Base-by-base conservation (phyloP, 441 rosid genomes). In the Arabidopsis lyrata region DNA sequence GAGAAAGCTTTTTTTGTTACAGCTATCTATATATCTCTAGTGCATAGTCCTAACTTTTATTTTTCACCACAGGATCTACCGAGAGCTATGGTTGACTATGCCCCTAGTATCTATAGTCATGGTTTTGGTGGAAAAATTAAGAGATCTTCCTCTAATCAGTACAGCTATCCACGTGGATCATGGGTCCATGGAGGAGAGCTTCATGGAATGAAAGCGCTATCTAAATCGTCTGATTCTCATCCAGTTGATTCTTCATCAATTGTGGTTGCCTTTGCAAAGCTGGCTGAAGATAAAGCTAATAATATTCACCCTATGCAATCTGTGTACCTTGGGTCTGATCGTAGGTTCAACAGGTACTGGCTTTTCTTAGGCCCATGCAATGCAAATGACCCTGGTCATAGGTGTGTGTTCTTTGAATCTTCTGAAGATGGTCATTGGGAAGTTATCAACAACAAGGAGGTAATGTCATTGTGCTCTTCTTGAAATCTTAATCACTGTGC, bases 391-490 rank as follows among this genome's bases (percentile, higher is more conserved):
- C 92, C 98, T 24, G 99, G 99, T 47, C 99, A 95, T 81, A 91
- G 81, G 85, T 88, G 97, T 80, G 86, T 95, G 75, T 95, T 91
- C 81, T 89, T 93, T 79, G 99, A 95, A 83, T 95, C 99, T 69
- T 93, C 98, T 73, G 98, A 95, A 83, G 97, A 93, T 83, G 98
- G 99, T 72, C 95, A 87, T 83, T 95, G 99, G 99, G 89, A 90
- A 83, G 91, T 95, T 73, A 86, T 95, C 70, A 95, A 88, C 80
- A 81, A 88, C 15, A 83, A 81, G 83, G 94, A 92, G 94, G 99
- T 91, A 83, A 65, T 49, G 14, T 80, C 69, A 48, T 22, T 52
- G 31, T 38, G 15, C 53, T 70, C 49, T 61, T 66, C 57, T 27
- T 54, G 22, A 65, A 42, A 16, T 54, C 56, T 68, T 24, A 16